Evolutionary conservation across 75 land plant genomes (phyloP), one percentile per base, ranked within the genome.

Genomic region (Larix kaempferi): DNA sequence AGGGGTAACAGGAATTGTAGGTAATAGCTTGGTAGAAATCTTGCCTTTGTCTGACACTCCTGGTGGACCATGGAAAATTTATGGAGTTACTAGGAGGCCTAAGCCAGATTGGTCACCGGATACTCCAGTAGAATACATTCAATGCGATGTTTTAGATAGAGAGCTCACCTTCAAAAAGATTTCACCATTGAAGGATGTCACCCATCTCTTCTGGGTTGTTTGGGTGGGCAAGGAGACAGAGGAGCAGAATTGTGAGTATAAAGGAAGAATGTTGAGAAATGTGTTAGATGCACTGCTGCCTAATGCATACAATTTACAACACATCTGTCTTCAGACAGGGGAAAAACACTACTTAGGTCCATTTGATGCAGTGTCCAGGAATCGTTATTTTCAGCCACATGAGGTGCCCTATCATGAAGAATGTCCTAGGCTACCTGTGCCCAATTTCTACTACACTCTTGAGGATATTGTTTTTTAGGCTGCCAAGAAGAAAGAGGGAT

Each of bases 291-390:
- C 90, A 4, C 75, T 95, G 4, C 44, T 94, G 15, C 82, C 89
- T 14, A 84, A 87, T 59, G 88, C 91, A 2, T 77, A 82, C 1
- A 76, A 78, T 33, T 85, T 95, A 35, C 82, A 80, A 37, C 98
- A 95, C 76, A 69, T 95, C 29, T 83, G 84, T 74, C 78, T 90
- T 58, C 95, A 92, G 73, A 95, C 98, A 5, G 95, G 98, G 0
- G 69, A 69, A 37, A 88, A 93, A 35, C 98, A 95, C 56, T 95
- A 93, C 76, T 1, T 83, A 1, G 96, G 98, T 5, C 86, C 96
- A 22, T 89, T 87, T 67, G 87, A 83, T 49, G 3, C n/a, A 3
- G 6, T 71, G 8, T 83, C 78, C 11, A 72, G 67, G 22, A 62
- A 62, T 26, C 65, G 14, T 3, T 13, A 63, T 63, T 35, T 86